Conservation (phyloP, 306 rosid species). For the Lablab purpureus region DNA sequence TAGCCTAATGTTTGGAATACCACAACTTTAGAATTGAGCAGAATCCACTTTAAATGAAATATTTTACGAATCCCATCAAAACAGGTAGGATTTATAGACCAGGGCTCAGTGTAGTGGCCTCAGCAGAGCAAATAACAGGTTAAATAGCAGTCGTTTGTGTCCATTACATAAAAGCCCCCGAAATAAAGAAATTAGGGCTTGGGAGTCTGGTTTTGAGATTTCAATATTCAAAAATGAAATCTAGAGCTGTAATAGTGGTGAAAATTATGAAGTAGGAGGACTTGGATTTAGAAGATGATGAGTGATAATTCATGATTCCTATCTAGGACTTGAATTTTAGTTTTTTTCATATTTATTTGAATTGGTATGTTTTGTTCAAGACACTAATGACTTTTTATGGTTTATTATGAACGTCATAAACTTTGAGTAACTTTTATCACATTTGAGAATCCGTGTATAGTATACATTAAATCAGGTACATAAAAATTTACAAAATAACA, state of each 20-base stretch:
- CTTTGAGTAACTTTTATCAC: neutral
- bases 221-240: neutral
- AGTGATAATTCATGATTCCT: neutral
- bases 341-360: no score
- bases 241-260: neutral
- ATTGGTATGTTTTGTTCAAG: neutral
- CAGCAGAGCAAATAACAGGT: neutral
- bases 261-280: neutral
- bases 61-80: slow-evolving; percentile 1
- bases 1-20: neutral
- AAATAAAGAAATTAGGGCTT: neutral
- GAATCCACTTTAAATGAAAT: neutral
- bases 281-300: neutral
- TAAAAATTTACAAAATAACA: neutral
- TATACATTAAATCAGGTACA: neutral
- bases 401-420: neutral
- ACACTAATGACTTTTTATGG: neutral
- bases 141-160: neutral
- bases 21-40: neutral
- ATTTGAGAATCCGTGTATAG: neutral
- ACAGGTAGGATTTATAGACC: neutral
- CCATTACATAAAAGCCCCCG: no score
- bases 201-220: neutral
- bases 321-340: neutral
- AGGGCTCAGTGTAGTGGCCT: neutral